A percentile compares a stretch with the other conserved stretches of the same genome.
These are phyloP conservation scores for Rubia peregrina DNA, from an alignment of 305 asterid genomes.

Conservation along the genomic window DNA sequence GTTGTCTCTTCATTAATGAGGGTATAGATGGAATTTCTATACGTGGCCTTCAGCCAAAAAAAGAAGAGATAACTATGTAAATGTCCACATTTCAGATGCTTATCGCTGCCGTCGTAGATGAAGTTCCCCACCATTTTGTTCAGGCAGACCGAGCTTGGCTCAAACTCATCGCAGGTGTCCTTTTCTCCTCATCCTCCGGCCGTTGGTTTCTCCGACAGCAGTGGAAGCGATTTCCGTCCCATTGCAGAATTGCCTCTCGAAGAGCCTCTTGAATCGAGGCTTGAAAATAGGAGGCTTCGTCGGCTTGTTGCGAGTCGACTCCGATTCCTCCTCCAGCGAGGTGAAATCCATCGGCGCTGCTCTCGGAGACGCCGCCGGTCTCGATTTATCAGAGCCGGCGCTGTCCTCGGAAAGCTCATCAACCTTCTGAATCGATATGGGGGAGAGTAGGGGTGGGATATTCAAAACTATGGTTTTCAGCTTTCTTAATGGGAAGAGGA, in stretches of 20 bases:
- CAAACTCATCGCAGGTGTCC: conserved; percentile 54
- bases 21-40: too few species aligned
- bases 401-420: too few species aligned
- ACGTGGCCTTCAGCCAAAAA: too few species aligned
- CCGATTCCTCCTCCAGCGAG: conserved; percentile 26
- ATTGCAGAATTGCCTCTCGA: conserved; percentile 66
- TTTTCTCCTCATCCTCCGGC: conserved; percentile 27
- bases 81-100: conserved; percentile 42
- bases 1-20: too few species aligned
- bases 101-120: conserved; percentile 59
- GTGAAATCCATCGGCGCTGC: conserved; percentile 60
- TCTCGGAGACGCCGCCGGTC: too few species aligned
- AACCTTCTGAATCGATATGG: too few species aligned
- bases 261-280: conserved; percentile 68
- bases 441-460: too few species aligned
- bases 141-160: conserved; percentile 70
- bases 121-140: conserved; percentile 77
- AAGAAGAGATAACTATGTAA: too few species aligned
- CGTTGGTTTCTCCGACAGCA: conserved; percentile 34
- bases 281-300: conserved; percentile 41
- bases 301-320: conserved; percentile 31
- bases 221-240: conserved; percentile 32
- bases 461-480: too few species aligned
- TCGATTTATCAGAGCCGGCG: too few species aligned
- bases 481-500: too few species aligned